Evolutionary conservation across 352 stramenopile species (phyloP).

Genomic region (Pythium brachiatum): DNA sequence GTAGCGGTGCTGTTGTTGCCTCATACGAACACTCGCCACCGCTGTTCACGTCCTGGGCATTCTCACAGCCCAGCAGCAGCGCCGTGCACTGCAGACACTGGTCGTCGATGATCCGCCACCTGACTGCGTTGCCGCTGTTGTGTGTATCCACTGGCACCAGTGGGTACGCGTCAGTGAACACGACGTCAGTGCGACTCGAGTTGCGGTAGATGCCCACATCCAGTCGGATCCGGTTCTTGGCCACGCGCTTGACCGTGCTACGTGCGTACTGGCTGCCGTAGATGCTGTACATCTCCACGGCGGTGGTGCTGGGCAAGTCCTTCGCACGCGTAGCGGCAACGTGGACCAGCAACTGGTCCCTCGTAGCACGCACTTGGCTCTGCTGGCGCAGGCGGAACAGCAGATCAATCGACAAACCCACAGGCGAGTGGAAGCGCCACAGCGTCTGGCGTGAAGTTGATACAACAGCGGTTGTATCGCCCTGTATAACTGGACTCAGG

Average conservation of each 20-base stretch:
- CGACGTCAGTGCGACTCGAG: slow-evolving; percentile 15
- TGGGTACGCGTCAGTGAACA: slow-evolving; percentile 28
- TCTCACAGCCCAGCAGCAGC: slow-evolving; percentile 11
- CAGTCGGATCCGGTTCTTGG: slow-evolving; percentile 22
- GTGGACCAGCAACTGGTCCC: slow-evolving; percentile 34
- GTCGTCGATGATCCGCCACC: slow-evolving; percentile 4
- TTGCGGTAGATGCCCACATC: slow-evolving; percentile 26
- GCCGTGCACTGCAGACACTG: slow-evolving; percentile 11
- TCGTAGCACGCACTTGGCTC: slow-evolving; percentile 26
- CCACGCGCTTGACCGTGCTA: slow-evolving; percentile 11
- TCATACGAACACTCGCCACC: slow-evolving; percentile 15
- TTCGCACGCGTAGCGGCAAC: slow-evolving; percentile 16
- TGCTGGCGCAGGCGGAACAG: slow-evolving; percentile 34
- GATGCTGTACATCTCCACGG: slow-evolving; percentile 28
- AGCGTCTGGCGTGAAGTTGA: slow-evolving; percentile 1
- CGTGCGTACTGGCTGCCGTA: slow-evolving; percentile 32
- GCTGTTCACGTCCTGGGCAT: slow-evolving; percentile 4
- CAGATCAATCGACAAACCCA: slow-evolving; percentile 21
- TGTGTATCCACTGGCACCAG: slow-evolving; percentile 1
- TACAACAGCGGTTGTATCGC: background rate
- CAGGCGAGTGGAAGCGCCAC: slow-evolving; percentile 29
- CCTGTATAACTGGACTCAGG: slow-evolving; percentile 24
- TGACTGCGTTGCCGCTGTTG: background rate
- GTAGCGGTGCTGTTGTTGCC: slow-evolving; percentile 4
- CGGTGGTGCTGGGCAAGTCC: background rate